Evolutionary conservation across 331 rosid species (phyloP).

Genomic region (Telfairia occidentalis): DNA sequence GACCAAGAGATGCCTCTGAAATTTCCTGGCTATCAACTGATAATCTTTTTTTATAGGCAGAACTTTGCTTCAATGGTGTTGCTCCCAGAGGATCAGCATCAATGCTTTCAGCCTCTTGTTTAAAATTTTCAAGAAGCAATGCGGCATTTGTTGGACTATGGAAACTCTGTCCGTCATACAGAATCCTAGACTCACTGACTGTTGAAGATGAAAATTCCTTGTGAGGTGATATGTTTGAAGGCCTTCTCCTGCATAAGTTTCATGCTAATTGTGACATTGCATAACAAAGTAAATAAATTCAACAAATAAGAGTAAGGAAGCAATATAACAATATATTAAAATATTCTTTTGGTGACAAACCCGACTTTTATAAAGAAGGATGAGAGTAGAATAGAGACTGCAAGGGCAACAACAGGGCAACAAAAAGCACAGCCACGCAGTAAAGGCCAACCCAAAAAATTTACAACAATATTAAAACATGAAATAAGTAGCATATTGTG

Average conservation of each 20-base stretch:
- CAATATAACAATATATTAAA: background rate
- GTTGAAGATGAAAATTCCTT: slow-evolving; percentile 43
- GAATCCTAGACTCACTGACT: slow-evolving; percentile 40
- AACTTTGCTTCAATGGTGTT: slow-evolving; percentile 30
- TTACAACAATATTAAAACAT: background rate
- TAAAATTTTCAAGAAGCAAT: slow-evolving; percentile 71
- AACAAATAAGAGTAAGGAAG: background rate
- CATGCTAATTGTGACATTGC: slow-evolving; percentile 7
- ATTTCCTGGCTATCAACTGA: slow-evolving; percentile 37
- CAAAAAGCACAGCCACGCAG: background rate
- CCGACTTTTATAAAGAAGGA: background rate
- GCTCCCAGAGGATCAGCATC: slow-evolving; percentile 36
- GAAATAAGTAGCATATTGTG: background rate
- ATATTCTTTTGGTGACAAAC: background rate
- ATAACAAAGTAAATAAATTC: background rate
- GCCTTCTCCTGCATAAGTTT: slow-evolving; percentile 58
- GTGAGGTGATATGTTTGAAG: slow-evolving; percentile 36
- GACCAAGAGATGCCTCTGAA: slow-evolving; percentile 37
- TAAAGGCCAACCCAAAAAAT: background rate
- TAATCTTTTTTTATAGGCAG: slow-evolving; percentile 39
- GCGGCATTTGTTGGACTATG: slow-evolving; percentile 87
- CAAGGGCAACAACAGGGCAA: background rate
- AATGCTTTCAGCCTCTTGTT: slow-evolving; percentile 55
- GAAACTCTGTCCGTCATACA: slow-evolving; percentile 60
- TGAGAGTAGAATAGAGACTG: background rate